Evolutionary conservation across 1,284 basidiomycete genomes (phyloP), one percentile per base, ranked within the genome.

Genomic region (Puccinia hordei): DNA sequence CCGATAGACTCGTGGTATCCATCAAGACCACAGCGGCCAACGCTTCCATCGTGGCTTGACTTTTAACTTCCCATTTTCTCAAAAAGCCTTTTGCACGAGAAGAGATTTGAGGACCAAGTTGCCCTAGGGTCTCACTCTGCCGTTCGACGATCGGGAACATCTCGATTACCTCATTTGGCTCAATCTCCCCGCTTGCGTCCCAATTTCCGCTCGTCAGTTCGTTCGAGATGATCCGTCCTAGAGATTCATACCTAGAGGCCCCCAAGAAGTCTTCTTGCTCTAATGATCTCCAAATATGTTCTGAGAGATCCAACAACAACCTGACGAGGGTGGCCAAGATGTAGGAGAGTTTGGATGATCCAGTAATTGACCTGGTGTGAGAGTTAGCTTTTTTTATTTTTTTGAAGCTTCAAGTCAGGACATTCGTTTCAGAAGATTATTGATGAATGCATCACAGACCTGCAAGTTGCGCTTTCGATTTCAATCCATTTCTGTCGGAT

Each of bases 21-120:
- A 77, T 49, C 30, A 77, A n/a, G 59, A 68, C n/a, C 9, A 77
- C 38, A 8, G 61, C 63, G 15, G 74, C 74, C 30, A 77, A 49
- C 17, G 74, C 74, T 35, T 49, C 27, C 27, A 66, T 49, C 0
- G 63, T 77, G 15, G 38, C 44, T 22, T 77, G 41, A n/a, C 19
- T 30, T 17, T 65, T 77, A 3, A 44, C 49, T 22, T 77, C 44
- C 59, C 63, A 77, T 30, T 53, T 46, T 9, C 63, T 46, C 22
- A 77, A n/a, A 27, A 66, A 77, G 13, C 15, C 12, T 27, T 66
- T 65, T 30, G 74, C 74, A 53, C 74, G 74, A 33, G 55, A 30
- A 3, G 63, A 57, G 51, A 77, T 77, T 55, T 77, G 74, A 77
- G 74, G 74, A 22, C 41, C 74, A n/a, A 77, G 63, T 77, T 77